Conservation (phyloP, 371 early-diverging fungal species). For the Mortierella sp. region DNA sequence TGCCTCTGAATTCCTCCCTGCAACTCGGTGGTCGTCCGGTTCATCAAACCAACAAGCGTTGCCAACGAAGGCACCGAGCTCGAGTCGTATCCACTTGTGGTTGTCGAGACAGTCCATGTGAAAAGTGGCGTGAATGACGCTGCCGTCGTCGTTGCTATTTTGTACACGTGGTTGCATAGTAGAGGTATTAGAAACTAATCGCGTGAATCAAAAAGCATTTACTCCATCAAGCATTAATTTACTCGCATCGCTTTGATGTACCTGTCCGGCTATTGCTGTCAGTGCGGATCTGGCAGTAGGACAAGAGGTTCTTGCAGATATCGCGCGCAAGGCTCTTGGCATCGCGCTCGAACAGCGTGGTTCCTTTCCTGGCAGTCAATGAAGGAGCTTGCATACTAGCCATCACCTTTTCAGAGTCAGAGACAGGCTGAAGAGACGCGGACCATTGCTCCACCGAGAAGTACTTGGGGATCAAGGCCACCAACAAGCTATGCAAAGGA, state of each 20-base stretch:
- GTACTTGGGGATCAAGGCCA: constrained; percentile 63
- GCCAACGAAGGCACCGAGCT: constrained; percentile 40
- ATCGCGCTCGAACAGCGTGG: constrained; percentile 51
- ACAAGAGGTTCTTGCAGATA: constrained; percentile 60
- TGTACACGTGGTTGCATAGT: no score
- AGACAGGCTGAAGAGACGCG: constrained; percentile 46
- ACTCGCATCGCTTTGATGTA: background rate
- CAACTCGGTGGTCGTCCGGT: constrained; percentile 33
- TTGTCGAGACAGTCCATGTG: constrained; percentile 49
- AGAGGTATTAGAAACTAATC: background rate
- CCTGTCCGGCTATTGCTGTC: constrained; percentile 47
- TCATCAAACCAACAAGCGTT: constrained; percentile 30
- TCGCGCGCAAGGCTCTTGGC: constrained; percentile 50
- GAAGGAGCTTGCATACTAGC: constrained; percentile 28
- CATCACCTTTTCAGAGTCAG: constrained; percentile 46
- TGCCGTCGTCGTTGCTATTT: background rate
- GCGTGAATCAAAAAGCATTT: background rate
- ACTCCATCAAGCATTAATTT: no score
- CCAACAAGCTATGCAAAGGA: constrained; percentile 64
- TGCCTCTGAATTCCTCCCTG: constrained; percentile 41
- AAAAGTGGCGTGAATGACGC: constrained; percentile 42
- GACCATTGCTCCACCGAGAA: constrained; percentile 58
- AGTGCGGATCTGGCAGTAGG: constrained; percentile 60
- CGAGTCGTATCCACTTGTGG: constrained; percentile 27
- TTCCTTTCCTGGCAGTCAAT: constrained; percentile 45